Evolutionary conservation across 2,329 filamentous ascomycete species (phyloP).

Genomic region (Fusarium torreyae): DNA sequence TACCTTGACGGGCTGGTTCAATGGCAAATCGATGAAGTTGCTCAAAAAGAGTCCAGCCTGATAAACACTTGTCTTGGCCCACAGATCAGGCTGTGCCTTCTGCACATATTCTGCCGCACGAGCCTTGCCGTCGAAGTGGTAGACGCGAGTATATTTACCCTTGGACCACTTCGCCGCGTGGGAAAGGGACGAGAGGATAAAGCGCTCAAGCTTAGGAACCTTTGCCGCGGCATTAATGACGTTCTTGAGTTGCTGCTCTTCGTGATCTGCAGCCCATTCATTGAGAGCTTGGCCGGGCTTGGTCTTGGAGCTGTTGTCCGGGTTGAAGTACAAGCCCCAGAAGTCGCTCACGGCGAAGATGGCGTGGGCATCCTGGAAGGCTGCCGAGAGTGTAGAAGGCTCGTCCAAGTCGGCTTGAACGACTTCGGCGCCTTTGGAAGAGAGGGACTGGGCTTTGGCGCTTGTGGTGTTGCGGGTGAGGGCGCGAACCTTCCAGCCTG

Average conservation of each 20-base stretch:
- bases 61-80: constrained; percentile 44
- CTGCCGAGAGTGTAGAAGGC: neutral
- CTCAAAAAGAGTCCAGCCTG: constrained; percentile 40
- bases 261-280: constrained; percentile 48
- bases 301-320: constrained; percentile 20
- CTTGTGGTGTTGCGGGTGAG: constrained; percentile 30
- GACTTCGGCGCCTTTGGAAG: constrained; percentile 22
- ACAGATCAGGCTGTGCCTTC: constrained; percentile 34
- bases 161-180: constrained; percentile 55
- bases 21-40: constrained; percentile 14
- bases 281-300: constrained; percentile 35
- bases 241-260: constrained; percentile 56
- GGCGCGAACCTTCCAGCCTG: constrained; percentile 32
- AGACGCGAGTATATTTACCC: constrained; percentile 59
- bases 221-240: constrained; percentile 55
- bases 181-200: constrained; percentile 57
- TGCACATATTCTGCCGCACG: constrained; percentile 50
- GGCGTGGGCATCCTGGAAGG: constrained; percentile 20
- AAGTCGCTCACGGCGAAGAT: constrained; percentile 53
- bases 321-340: constrained; percentile 38
- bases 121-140: constrained; percentile 61
- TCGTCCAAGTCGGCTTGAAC: constrained; percentile 19
- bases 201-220: constrained; percentile 53
- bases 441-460: constrained; percentile 22
- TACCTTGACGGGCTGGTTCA: constrained; percentile 31